Percentiles rank a stretch among this genome's conserved stretches.
Evolutionary conservation across 257 asterid genomes (phyloP).

Genomic region (Parsonsia alboflavescens): DNA sequence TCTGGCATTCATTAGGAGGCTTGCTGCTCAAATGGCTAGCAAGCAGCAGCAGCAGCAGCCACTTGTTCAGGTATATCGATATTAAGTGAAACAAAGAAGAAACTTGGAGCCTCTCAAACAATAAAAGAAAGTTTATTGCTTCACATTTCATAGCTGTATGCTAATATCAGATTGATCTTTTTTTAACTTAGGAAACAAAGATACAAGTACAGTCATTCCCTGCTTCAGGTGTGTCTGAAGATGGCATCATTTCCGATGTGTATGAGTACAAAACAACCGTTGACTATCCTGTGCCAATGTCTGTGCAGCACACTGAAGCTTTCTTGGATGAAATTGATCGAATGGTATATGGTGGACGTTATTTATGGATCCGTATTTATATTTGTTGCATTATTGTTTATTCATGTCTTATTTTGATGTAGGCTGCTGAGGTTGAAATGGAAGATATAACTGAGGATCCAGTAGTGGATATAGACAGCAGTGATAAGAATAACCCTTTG

Average conservation of each 20-base stretch:
- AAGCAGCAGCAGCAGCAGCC: constrained; percentile 36
- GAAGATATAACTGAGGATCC: constrained; percentile 37
- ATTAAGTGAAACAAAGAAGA: not conserved
- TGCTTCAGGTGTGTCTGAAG: constrained; percentile 26
- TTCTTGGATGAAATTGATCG: constrained; percentile 74
- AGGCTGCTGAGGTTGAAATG: constrained; percentile 58
- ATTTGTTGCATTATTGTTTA: not conserved
- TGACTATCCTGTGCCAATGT: constrained; percentile 55
- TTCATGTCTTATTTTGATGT: constrained; percentile 2
- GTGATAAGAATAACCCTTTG: constrained; percentile 46
- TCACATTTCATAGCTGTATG: not conserved
- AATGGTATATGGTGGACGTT: constrained; percentile 48
- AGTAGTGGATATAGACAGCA: constrained; percentile 49
- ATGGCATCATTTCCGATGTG: constrained; percentile 37
- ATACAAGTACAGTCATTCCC: constrained; percentile 25
- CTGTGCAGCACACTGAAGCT: constrained; percentile 71
- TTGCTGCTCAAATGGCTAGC: constrained; percentile 54
- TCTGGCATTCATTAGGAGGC: constrained; percentile 32
- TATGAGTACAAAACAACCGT: constrained; percentile 30
- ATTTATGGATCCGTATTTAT: not conserved
- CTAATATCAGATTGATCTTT: not conserved
- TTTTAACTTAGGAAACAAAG: constrained; percentile 27
- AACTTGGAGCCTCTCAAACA: not conserved
- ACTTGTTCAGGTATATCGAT: constrained; percentile 29
- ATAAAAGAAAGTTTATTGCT: not conserved